Evolutionary conservation across 306 rosid species (phyloP).

Genomic region (Sicyos edulis): DNA sequence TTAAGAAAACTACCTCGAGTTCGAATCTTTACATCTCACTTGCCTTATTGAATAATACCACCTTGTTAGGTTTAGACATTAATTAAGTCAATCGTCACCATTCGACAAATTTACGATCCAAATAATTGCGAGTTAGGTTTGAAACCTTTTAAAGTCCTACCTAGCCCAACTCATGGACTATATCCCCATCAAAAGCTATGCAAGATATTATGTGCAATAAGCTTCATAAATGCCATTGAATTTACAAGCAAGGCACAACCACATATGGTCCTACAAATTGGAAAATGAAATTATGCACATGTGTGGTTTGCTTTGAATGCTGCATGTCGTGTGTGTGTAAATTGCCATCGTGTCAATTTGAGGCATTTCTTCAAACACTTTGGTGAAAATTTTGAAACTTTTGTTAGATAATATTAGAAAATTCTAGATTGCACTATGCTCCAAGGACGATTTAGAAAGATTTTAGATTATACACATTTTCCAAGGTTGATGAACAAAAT

Average conservation of each 20-base stretch:
- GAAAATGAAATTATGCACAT: constrained; percentile 7
- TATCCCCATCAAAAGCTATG: neutral
- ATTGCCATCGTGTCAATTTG: neutral
- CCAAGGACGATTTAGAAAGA: too few relatives aligned
- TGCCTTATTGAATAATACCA: neutral
- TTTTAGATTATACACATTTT: too few relatives aligned
- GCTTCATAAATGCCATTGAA: constrained; percentile 10
- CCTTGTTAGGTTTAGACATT: neutral
- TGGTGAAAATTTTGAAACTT: neutral
- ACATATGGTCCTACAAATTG: neutral
- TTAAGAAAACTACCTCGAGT: neutral
- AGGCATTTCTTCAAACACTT: constrained; percentile 9
- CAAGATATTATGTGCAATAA: neutral
- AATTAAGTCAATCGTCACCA: neutral
- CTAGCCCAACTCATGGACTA: neutral
- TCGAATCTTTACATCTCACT: neutral
- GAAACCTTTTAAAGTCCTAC: neutral
- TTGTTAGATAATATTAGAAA: too few relatives aligned
- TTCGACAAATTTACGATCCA: neutral
- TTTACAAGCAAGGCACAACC: neutral
- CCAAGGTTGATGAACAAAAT: too few relatives aligned
- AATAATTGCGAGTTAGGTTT: constrained; percentile 9
- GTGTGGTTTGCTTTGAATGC: constrained; percentile 7
- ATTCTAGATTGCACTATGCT: too few relatives aligned
- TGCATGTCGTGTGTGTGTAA: constrained; percentile 15